Base-by-base conservation (phyloP, 768 basidiomycete genomes). In the Mycena floridula region DNA sequence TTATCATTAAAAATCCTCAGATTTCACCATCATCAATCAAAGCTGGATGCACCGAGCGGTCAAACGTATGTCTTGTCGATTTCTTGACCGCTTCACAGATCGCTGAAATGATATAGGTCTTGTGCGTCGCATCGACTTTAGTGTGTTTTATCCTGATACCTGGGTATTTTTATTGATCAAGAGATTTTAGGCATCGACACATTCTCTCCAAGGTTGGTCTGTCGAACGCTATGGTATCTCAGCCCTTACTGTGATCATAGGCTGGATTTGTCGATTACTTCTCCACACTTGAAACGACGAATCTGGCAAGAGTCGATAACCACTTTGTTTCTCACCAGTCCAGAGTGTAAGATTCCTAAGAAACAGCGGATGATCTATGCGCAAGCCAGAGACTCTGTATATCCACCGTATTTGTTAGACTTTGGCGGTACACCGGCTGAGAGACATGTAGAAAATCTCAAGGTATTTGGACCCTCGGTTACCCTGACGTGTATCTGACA, bases 241-340 rank as follows among this genome's bases (percentile, higher is more conserved):
- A 15, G 20, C 25, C 23, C 26, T 42, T 13, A 42, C 23, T 21
- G 15, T 23, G 15, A 5, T 15, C 3, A 18, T 43, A 86, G 84
- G 7, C 54, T 87, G 48, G 79, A 84, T 56, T 61, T 77, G 28
- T 76, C 81, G 1, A 49, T 69, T 3, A 60, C 68, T 1, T 85
- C 81, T 1, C 60, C 72, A 5, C 88, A 90, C 57, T 68, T 75
- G 13, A 77, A 69, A 46, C 73, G 85, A 13, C 74, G 88, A 4
- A 83, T 90, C 12, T 87, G 85, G 84, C 86, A 90, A 57, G 88
- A 90, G 60, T 72, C 83, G 3, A 69, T 89, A 20, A 74, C 82
- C 0, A 73, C 81, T 1, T 63, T 90, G 15, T 60, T 89, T 13
- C 69, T 89, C 25, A 83, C 82, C 0, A 72, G 65, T 45, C 65